Percentiles rank a stretch among this genome's conserved stretches.
Conservation (phyloP, 148 eudicot genomes). For the Camellia lanceoleosa region DNA sequence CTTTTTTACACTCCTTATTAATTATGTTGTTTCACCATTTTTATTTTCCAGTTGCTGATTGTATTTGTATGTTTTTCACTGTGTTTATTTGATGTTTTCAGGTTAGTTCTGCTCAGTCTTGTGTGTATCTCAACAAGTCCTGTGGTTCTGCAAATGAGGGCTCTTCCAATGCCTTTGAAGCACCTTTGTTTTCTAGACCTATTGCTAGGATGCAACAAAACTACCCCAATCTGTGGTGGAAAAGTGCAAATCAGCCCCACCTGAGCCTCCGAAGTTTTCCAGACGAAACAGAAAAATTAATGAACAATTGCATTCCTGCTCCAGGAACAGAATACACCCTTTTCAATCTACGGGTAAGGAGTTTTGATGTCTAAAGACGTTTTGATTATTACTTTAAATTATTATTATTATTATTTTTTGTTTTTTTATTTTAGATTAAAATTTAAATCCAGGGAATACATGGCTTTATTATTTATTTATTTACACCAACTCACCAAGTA, state of each 20-base stretch:
- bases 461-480: neutral
- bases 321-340: conserved; percentile 14
- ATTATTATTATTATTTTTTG: neutral
- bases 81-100: conserved; percentile 13
- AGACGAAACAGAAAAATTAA: conserved; percentile 27
- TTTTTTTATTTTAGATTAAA: neutral
- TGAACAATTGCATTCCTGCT: conserved; percentile 15
- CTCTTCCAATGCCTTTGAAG: conserved; percentile 18
- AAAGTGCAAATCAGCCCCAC: conserved; percentile 20
- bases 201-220: conserved; percentile 32
- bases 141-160: conserved; percentile 15
- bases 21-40: neutral
- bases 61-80: too few species aligned
- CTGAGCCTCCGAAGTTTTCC: conserved; percentile 48
- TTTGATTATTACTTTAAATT: too few species aligned
- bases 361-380: too few species aligned
- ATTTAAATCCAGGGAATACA: neutral
- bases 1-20: neutral
- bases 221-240: conserved; percentile 10
- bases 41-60: neutral
- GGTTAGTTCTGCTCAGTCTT: conserved; percentile 33
- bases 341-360: conserved; percentile 3
- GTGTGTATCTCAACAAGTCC: conserved; percentile 18
- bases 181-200: conserved; percentile 49
- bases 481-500: neutral